Evolutionary conservation across 2,329 filamentous ascomycete genomes (phyloP).

Genomic region (Neonectria sp.): DNA sequence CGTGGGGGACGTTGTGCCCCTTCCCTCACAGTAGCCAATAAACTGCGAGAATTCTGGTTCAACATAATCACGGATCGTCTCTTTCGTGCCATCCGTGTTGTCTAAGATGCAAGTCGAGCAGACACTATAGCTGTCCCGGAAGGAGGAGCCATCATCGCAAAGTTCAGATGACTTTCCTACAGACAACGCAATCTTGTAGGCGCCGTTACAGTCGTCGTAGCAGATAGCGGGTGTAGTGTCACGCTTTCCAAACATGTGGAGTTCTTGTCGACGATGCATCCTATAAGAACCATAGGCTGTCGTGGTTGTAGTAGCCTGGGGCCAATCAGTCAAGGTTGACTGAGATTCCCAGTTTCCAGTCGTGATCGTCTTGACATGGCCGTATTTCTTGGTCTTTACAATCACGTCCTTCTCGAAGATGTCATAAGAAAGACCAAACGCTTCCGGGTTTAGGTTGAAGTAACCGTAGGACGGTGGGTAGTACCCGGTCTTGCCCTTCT

Average conservation of each 20-base stretch:
- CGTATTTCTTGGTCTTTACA: conserved; percentile 52
- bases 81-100: conserved; percentile 45
- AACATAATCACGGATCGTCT: conserved; percentile 54
- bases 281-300: conserved; percentile 31
- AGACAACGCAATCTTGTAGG: conserved; percentile 60
- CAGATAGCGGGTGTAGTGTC: conserved; percentile 64
- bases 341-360: conserved; percentile 72
- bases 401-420: conserved; percentile 68
- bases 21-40: conserved; percentile 60
- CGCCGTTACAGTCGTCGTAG: conserved; percentile 67
- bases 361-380: conserved; percentile 60
- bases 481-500: conserved; percentile 61
- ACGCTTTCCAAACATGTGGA: conserved; percentile 56
- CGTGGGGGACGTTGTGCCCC: conserved; percentile 35
- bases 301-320: conserved; percentile 39
- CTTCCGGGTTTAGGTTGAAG: conserved; percentile 74
- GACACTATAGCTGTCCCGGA: conserved; percentile 50
- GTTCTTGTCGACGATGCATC: conserved; percentile 33
- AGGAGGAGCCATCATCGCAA: conserved; percentile 61
- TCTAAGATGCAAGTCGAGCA: conserved; percentile 62
- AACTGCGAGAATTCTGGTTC: conserved; percentile 60
- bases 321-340: conserved; percentile 58
- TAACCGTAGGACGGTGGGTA: conserved; percentile 68
- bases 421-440: conserved; percentile 74
- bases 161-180: conserved; percentile 64